Percentiles rank a stretch among this genome's conserved stretches.
These are phyloP conservation scores for Geosmithia putterillii DNA, from an alignment of 2,329 filamentous ascomycete species.

Conservation along the genomic window DNA sequence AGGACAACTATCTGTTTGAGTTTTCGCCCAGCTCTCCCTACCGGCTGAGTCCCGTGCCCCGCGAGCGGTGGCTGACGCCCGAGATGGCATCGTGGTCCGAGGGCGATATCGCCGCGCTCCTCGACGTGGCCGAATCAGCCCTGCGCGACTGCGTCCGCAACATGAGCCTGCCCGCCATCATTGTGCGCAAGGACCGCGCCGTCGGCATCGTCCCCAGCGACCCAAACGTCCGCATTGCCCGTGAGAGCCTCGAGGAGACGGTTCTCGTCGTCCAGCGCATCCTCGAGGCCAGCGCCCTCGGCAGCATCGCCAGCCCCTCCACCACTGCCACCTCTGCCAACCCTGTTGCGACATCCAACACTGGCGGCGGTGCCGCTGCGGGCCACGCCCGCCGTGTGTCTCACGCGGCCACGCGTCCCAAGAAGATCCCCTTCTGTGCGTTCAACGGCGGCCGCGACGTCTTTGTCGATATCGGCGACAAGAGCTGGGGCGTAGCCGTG, in stretches of 20 bases:
- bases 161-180: conserved; percentile 64
- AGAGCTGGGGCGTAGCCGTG: conserved; percentile 86
- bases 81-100: conserved; percentile 72
- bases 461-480: conserved; percentile 97
- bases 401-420: conserved; percentile 8
- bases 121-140: conserved; percentile 79
- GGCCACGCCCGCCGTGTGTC: conserved; percentile 13
- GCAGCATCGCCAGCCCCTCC: conserved; percentile 12
- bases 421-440: conserved; percentile 74
- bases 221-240: conserved; percentile 55
- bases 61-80: conserved; percentile 59
- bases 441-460: conserved; percentile 98
- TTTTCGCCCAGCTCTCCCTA: conserved; percentile 54
- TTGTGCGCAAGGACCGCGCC: conserved; percentile 81
- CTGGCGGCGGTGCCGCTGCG: conserved; percentile 26
- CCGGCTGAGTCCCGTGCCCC: conserved; percentile 55
- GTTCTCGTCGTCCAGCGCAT: conserved; percentile 90
- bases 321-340: background rate
- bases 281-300: conserved; percentile 60
- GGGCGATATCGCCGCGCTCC: conserved; percentile 62
- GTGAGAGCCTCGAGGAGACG: conserved; percentile 90
- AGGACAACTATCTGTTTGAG: conserved; percentile 89
- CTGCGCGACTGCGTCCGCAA: conserved; percentile 70
- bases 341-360: conserved; percentile 34
- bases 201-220: conserved; percentile 60